These are phyloP conservation scores for Penicillium brevicompactum DNA, from an alignment of 2,329 filamentous ascomycete genomes.

Conservation along the genomic window DNA sequence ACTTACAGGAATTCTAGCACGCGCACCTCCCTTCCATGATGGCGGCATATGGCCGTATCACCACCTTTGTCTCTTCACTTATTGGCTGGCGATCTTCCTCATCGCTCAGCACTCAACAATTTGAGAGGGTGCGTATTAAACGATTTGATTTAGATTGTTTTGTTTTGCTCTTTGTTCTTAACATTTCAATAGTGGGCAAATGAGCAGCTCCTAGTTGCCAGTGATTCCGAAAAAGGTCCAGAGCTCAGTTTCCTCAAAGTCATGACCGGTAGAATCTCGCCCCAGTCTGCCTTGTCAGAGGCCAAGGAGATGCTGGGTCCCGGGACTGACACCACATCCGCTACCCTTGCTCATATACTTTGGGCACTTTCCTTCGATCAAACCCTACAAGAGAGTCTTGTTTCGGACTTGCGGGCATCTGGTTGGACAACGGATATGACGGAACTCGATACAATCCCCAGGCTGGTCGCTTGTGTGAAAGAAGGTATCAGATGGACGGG, in stretches of 20 bases:
- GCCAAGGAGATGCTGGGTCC: neutral
- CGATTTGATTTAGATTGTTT: neutral
- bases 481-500: constrained; percentile 14
- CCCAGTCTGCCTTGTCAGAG: neutral
- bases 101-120: no score
- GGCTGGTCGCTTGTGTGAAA: constrained; percentile 7
- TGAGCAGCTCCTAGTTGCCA: neutral
- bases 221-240: neutral
- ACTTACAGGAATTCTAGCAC: no score
- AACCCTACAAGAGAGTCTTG: neutral
- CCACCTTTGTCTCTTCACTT: no score
- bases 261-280: neutral
- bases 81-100: no score
- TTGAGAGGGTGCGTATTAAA: no score
- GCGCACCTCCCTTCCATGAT: no score
- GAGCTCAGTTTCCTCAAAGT: neutral
- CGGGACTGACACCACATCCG: neutral
- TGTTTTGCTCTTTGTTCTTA: neutral
- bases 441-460: neutral
- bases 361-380: neutral
- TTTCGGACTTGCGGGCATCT: neutral
- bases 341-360: neutral
- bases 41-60: no score
- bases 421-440: neutral
- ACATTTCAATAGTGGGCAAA: neutral